Conservation (phyloP, 2,329 filamentous ascomycete genomes). For the Lecanosticta acicola region DNA sequence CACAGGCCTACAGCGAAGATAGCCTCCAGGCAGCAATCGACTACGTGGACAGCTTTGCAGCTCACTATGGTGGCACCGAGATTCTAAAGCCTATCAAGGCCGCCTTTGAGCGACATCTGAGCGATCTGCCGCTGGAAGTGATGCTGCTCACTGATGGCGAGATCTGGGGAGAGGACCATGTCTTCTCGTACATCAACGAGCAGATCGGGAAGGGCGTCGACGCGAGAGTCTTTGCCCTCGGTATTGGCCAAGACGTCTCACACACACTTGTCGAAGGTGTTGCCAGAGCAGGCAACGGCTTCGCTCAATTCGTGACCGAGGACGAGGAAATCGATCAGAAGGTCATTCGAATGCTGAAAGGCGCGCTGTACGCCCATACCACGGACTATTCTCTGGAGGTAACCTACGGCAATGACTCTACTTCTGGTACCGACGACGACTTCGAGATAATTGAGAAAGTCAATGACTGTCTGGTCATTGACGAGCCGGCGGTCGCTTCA, state of each 20-base stretch:
- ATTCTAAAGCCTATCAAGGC: slow-evolving; percentile 45
- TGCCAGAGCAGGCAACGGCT: slow-evolving; percentile 54
- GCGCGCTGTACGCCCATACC: slow-evolving; percentile 60
- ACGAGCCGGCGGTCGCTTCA: slow-evolving; percentile 18
- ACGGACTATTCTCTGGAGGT: slow-evolving; percentile 59
- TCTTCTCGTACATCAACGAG: slow-evolving; percentile 47
- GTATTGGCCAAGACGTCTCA: slow-evolving; percentile 51
- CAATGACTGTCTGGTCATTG: slow-evolving; percentile 44
- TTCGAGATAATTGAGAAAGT: slow-evolving; percentile 60
- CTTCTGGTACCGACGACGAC: slow-evolving; percentile 40
- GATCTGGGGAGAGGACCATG: slow-evolving; percentile 44
- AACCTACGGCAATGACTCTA: slow-evolving; percentile 44
- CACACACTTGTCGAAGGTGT: slow-evolving; percentile 55
- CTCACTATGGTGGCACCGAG: slow-evolving; percentile 51
- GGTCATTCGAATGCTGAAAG: slow-evolving; percentile 69
- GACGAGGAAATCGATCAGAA: slow-evolving; percentile 63
- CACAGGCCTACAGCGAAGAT: slow-evolving; percentile 42
- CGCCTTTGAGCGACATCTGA: slow-evolving; percentile 43
- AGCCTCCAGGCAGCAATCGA: slow-evolving; percentile 41
- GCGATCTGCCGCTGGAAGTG: slow-evolving; percentile 47
- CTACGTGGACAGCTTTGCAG: slow-evolving; percentile 40
- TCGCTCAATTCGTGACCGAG: slow-evolving; percentile 55
- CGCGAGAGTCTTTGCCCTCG: slow-evolving; percentile 53
- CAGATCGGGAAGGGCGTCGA: slow-evolving; percentile 39
- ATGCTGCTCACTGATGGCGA: slow-evolving; percentile 55